A percentile compares a stretch with the other conserved stretches of the same genome.
Evolutionary conservation across 2,329 filamentous ascomycete genomes (phyloP).

Genomic region (Pleurostoma richardsiae): DNA sequence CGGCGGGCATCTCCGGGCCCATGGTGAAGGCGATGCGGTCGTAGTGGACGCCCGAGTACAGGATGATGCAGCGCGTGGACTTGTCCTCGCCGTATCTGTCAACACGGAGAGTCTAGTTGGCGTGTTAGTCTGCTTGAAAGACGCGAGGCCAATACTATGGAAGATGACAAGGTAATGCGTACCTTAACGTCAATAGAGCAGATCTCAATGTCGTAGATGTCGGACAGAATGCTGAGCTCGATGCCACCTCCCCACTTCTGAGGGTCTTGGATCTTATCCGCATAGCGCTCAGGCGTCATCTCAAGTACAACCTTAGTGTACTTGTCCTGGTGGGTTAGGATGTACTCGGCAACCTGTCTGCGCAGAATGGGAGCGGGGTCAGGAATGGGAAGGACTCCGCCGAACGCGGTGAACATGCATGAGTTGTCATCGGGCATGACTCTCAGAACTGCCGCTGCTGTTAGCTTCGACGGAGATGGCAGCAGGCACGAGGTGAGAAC

Average conservation of each 20-base stretch:
- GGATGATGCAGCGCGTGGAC: slow-evolving; percentile 66
- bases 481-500: slow-evolving; percentile 7
- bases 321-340: slow-evolving; percentile 64
- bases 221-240: slow-evolving; percentile 78
- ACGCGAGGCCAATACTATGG: slow-evolving; percentile 9
- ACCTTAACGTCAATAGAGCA: slow-evolving; percentile 75
- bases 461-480: slow-evolving; percentile 17
- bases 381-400: slow-evolving; percentile 65
- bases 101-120: slow-evolving; percentile 33
- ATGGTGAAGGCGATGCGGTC: slow-evolving; percentile 76
- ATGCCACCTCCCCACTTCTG: slow-evolving; percentile 90
- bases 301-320: slow-evolving; percentile 78
- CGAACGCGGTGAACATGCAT: slow-evolving; percentile 88
- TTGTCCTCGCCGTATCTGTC: slow-evolving; percentile 76
- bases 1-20: slow-evolving; percentile 56
- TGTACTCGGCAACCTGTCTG: slow-evolving; percentile 71
- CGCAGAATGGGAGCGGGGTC: slow-evolving; percentile 55
- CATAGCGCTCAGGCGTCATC: slow-evolving; percentile 68
- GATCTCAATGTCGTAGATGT: slow-evolving; percentile 82
- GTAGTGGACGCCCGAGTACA: slow-evolving; percentile 93
- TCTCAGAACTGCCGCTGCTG: slow-evolving; percentile 61
- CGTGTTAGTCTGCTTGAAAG: slow-evolving; percentile 32
- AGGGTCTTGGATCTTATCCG: slow-evolving; percentile 71
- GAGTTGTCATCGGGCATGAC: slow-evolving; percentile 98
- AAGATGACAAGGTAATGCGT: slow-evolving; percentile 4